Evolutionary conservation across 192 early-diverging fungal genomes (phyloP), one percentile per base, ranked within the genome.

Genomic region (Backusella psychrophila): DNA sequence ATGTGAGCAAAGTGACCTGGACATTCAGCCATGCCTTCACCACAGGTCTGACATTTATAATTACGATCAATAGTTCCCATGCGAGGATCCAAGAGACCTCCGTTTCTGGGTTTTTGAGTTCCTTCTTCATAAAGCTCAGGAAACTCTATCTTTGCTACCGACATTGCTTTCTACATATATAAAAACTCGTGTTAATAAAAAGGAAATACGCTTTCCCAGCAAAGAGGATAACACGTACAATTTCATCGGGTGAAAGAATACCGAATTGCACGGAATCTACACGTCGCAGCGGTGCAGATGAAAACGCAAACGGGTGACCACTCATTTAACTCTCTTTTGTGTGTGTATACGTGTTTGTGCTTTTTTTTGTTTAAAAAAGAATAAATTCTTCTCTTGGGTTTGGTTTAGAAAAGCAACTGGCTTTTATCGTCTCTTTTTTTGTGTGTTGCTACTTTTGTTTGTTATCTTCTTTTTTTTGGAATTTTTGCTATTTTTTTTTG

Each of bases 1-100:
- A 99, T 96, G 79, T 98, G 94, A 14, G 94, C 98, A 90, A 99
- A 99, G 83, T 99, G 98, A 66, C 98, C 97, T 56, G 96, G 96
- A 81, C 98, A 99, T 78, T 96, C 93, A 19, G 90, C 89, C 96
- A 96, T 97, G 79, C 92, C 93, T 78, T 97, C 95, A 68, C 92
- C 92, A 84, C 98, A 99, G 9, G 98, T 98, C 74, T 93, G 92
- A 81, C 98, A 99, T 85, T 95, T 96, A 89, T 95, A 96, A 80
- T 96, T 96, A 73, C 95, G 92, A 82, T 99, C 96, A 75, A 97
- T 96, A 17, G 98, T 98, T 38, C 98, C 98, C 93, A 99, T 92
- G 36, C 96, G 89, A 56, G 96, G 91, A 82, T 99, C 98, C 34
- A 96, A 82, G 46, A 98, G 84, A 69, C 98, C 98, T 31, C 94